Evolutionary conservation across 305 asterid species (phyloP).

Genomic region (Plantago coronopus): DNA sequence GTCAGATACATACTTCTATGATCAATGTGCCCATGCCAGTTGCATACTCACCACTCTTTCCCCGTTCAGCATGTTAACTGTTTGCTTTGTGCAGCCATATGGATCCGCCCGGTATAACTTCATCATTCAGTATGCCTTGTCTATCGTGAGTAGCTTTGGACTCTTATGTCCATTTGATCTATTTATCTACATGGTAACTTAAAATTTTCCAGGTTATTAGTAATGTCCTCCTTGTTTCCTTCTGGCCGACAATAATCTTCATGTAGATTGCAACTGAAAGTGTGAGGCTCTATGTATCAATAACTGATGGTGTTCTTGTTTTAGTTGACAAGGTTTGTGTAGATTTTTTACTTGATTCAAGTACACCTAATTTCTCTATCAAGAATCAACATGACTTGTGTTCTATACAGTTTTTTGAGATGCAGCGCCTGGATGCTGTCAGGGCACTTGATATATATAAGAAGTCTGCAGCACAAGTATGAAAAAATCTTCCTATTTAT

Average conservation of each 20-base stretch:
- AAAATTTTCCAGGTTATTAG: too few species aligned
- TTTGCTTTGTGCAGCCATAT: slow-evolving; percentile 48
- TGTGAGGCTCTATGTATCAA: slow-evolving; percentile 67
- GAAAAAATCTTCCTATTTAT: slow-evolving; percentile 12
- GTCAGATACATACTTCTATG: neutral
- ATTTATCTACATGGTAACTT: neutral
- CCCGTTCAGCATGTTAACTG: slow-evolving; percentile 20
- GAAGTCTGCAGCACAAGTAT: slow-evolving; percentile 63
- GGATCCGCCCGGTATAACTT: slow-evolving; percentile 61
- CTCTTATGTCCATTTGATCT: slow-evolving; percentile 8
- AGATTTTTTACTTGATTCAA: slow-evolving; percentile 4
- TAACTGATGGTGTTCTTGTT: slow-evolving; percentile 73
- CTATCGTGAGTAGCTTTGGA: slow-evolving; percentile 50
- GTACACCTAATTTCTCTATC: neutral
- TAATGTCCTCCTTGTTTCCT: slow-evolving; percentile 16
- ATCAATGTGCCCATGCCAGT: slow-evolving; percentile 8
- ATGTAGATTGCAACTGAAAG: slow-evolving; percentile 79
- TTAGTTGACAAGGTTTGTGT: slow-evolving; percentile 71
- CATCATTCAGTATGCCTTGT: slow-evolving; percentile 63
- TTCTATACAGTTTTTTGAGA: slow-evolving; percentile 57
- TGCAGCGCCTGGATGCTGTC: slow-evolving; percentile 70
- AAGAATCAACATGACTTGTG: slow-evolving; percentile 19
- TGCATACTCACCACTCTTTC: neutral
- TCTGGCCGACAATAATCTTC: slow-evolving; percentile 21
- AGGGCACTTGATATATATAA: slow-evolving; percentile 71